These are phyloP conservation scores for Sindora glabra DNA, from an alignment of 306 rosid genomes.

Conservation along the genomic window DNA sequence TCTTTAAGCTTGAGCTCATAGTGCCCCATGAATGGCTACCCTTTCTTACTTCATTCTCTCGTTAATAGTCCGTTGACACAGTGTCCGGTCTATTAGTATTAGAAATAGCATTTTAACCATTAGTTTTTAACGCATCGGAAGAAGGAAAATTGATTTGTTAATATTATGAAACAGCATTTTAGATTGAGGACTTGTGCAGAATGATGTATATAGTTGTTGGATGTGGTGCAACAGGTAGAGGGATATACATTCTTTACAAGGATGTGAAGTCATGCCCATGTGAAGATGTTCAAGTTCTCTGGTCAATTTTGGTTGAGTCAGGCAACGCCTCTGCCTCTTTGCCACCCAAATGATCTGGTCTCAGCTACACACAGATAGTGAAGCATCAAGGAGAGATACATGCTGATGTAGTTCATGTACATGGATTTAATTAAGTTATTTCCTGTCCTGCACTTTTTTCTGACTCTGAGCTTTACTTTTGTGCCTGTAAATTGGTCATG, in stretches of 20 bases:
- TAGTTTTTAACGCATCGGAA: neutral
- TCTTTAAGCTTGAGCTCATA: no score
- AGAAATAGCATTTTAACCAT: neutral
- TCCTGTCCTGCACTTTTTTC: no score
- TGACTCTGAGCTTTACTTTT: no score
- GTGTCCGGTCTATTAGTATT: no score
- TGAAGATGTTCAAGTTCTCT: conserved; percentile 71
- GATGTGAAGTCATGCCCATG: conserved; percentile 71
- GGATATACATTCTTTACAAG: conserved; percentile 58
- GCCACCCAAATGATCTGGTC: conserved; percentile 17
- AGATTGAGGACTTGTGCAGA: neutral
- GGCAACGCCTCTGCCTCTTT: conserved; percentile 24
- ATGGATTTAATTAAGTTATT: no score
- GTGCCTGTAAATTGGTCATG: no score
- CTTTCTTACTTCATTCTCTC: no score
- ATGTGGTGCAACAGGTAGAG: conserved; percentile 29
- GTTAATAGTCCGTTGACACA: no score
- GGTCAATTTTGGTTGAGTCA: conserved; percentile 68
- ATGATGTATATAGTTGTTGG: neutral
- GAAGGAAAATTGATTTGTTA: neutral
- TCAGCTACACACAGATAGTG: no score
- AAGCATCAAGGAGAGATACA: no score
- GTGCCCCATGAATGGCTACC: no score
- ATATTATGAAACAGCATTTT: neutral
- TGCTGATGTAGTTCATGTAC: no score